Percentiles rank a stretch among this genome's conserved stretches.
Conservation (phyloP, 495 filamentous ascomycete species). For the Xylaria scruposa region DNA sequence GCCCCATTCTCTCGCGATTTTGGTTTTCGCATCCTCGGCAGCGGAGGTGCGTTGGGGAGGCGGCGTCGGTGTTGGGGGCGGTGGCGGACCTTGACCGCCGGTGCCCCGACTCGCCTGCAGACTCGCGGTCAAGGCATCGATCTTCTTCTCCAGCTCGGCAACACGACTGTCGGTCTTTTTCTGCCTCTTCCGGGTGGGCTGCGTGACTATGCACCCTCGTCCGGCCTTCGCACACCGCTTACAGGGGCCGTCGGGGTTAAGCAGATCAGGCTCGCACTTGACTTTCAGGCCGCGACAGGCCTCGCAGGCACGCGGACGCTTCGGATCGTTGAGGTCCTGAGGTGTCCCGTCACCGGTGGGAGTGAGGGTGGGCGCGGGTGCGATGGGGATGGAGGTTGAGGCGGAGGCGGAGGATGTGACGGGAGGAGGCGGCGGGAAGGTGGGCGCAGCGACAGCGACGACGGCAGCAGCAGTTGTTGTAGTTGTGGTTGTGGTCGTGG, state of each 20-base stretch:
- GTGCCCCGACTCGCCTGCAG: slow-evolving; percentile 64
- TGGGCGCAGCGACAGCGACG: not conserved
- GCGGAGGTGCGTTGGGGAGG: not conserved
- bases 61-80: not conserved
- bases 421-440: not conserved
- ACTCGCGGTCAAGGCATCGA: slow-evolving; percentile 84
- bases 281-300: slow-evolving; percentile 90
- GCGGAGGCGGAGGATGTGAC: not conserved
- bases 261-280: slow-evolving; percentile 77
- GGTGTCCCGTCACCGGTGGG: slow-evolving; percentile 17
- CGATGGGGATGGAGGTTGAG: not conserved
- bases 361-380: not conserved
- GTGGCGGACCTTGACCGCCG: slow-evolving; percentile 33
- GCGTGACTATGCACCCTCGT: slow-evolving; percentile 79
- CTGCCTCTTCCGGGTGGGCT: slow-evolving; percentile 83
- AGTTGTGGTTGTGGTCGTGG: not conserved
- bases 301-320: slow-evolving; percentile 83
- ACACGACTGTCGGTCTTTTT: slow-evolving; percentile 94
- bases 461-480: not conserved
- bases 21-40: not conserved
- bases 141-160: slow-evolving; percentile 92
- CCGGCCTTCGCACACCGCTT: slow-evolving; percentile 86
- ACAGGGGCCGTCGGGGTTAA: slow-evolving; percentile 70
- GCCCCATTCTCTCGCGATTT: slow-evolving; percentile 36
- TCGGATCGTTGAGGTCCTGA: slow-evolving; percentile 62